These are phyloP conservation scores for Bisporella sp. DNA, from an alignment of 2,329 filamentous ascomycete genomes.

Conservation along the genomic window DNA sequence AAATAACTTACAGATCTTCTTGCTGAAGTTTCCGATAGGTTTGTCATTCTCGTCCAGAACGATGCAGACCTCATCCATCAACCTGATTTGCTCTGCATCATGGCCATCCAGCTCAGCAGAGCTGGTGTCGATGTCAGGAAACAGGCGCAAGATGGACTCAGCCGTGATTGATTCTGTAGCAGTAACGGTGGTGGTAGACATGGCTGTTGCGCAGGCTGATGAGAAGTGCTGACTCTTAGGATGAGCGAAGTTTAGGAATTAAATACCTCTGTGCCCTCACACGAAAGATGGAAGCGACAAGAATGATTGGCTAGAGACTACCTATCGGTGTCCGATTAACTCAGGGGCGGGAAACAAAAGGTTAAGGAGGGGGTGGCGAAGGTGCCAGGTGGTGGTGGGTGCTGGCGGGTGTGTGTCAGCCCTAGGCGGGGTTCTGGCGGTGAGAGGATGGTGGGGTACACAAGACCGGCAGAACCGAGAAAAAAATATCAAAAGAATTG, in stretches of 20 bases:
- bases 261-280: conserved; percentile 10
- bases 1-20: conserved; percentile 77
- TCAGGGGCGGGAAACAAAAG: too few relatives aligned
- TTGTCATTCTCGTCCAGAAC: conserved; percentile 87
- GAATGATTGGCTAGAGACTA: too few relatives aligned
- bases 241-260: background rate
- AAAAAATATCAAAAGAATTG: too few relatives aligned
- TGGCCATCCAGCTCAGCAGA: conserved; percentile 75
- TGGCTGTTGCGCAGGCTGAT: conserved; percentile 8
- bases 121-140: conserved; percentile 74
- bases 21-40: conserved; percentile 93
- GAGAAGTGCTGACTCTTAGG: background rate
- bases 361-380: too few relatives aligned
- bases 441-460: too few relatives aligned
- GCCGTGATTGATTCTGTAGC: conserved; percentile 65
- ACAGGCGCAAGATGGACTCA: conserved; percentile 78
- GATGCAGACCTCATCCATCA: conserved; percentile 99
- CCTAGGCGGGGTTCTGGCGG: too few relatives aligned
- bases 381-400: too few relatives aligned
- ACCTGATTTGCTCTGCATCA: conserved; percentile 92
- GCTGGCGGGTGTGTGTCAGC: too few relatives aligned
- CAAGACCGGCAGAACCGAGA: too few relatives aligned
- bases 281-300: conserved; percentile 2
- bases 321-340: too few relatives aligned
- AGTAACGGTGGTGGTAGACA: conserved; percentile 37